Evolutionary conservation across 805 yeast species (phyloP).

Genomic region (Candida oleophila): DNA sequence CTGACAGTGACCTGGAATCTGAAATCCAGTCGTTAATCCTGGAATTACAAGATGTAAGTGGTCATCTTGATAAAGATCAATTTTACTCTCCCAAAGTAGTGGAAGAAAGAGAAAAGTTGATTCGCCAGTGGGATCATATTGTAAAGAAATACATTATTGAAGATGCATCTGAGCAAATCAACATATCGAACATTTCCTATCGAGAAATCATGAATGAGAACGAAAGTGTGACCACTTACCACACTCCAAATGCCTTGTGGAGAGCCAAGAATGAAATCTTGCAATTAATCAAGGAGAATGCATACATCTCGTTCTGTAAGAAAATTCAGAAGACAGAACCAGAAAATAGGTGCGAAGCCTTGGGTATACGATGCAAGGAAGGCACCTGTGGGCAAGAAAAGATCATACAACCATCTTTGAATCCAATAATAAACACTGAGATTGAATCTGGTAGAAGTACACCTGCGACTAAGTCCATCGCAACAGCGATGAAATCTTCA

Average conservation of each 20-base stretch:
- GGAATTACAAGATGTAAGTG: neutral
- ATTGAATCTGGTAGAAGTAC: neutral
- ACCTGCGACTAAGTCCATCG: neutral
- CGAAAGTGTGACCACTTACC: slow-evolving; percentile 18
- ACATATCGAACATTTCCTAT: slow-evolving; percentile 41
- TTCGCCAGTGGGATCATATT: slow-evolving; percentile 37
- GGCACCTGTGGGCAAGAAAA: neutral
- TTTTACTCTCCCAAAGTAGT: slow-evolving; percentile 6
- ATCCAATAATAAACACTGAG: neutral
- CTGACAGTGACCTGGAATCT: slow-evolving; percentile 6
- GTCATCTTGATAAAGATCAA: slow-evolving; percentile 2
- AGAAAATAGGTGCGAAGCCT: neutral
- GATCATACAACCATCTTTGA: neutral
- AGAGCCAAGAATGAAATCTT: slow-evolving; percentile 31
- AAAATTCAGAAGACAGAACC: neutral
- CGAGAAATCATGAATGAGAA: slow-evolving; percentile 20
- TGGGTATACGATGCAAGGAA: neutral
- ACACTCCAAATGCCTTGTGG: slow-evolving; percentile 24
- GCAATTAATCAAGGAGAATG: slow-evolving; percentile 35
- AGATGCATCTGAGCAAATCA: slow-evolving; percentile 49
- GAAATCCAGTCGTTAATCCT: neutral
- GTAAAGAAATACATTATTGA: slow-evolving; percentile 38
- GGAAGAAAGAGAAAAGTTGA: neutral
- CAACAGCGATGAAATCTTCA: neutral
- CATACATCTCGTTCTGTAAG: slow-evolving; percentile 19